phyloP scores from a whole-genome alignment of 805 yeast genomes.

The Yarrowia sp. region DNA sequence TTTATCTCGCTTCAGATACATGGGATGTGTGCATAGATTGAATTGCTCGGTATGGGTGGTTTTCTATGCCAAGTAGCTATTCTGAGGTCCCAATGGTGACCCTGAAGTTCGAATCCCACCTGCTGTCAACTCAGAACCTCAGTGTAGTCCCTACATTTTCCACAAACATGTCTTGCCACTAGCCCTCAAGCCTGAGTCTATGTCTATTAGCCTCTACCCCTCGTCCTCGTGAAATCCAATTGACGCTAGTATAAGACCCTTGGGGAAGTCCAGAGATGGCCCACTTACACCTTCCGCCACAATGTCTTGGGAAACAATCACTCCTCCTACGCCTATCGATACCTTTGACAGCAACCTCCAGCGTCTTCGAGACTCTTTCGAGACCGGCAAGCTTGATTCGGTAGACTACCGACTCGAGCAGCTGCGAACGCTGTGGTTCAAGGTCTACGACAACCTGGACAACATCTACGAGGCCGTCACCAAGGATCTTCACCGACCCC shows the following conservation, averaged over 20 bases:
- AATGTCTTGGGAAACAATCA: slow-evolving; percentile 34
- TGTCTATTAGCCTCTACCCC: slow-evolving; percentile 27
- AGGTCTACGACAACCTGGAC: slow-evolving; percentile 64
- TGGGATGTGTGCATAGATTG: too few relatives aligned
- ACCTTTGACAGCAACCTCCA: slow-evolving; percentile 11
- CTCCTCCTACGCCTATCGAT: slow-evolving; percentile 29
- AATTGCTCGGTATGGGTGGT: too few relatives aligned
- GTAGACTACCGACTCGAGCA: slow-evolving; percentile 64
- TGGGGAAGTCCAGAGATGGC: neutral
- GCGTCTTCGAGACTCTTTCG: slow-evolving; percentile 51
- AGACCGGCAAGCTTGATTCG: slow-evolving; percentile 57
- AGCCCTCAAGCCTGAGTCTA: slow-evolving; percentile 1
- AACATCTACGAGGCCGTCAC: slow-evolving; percentile 62
- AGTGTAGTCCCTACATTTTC: neutral
- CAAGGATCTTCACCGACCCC: slow-evolving; percentile 71
- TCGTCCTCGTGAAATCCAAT: slow-evolving; percentile 18
- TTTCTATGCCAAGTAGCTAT: too few relatives aligned
- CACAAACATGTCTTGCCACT: slow-evolving; percentile 1
- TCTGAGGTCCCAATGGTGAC: too few relatives aligned
- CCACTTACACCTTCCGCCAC: neutral
- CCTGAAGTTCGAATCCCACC: too few relatives aligned
- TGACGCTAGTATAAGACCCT: slow-evolving; percentile 13
- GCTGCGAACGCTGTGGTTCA: slow-evolving; percentile 70
- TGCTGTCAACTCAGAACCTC: too few relatives aligned
- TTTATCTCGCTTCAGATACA: neutral